Base-by-base conservation (phyloP, 1,139 yeast genomes). In the Kluyveromyces sp. region DNA sequence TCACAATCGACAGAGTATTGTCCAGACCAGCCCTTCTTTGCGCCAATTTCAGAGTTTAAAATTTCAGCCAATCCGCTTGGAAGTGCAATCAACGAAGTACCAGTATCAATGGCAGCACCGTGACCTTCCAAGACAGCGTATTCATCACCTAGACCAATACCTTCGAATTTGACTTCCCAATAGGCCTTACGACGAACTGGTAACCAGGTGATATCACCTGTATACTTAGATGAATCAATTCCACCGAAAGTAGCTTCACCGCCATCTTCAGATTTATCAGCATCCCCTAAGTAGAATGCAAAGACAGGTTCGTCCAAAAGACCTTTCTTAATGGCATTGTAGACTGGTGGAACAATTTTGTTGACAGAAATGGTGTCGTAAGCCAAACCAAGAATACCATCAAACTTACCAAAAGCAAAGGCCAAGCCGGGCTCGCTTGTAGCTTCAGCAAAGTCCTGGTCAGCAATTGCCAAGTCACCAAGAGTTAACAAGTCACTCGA, bases 111-210 rank as follows among this genome's bases (percentile, higher is more conserved):
- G 51, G 96, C 97, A 59, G 97, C 98, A 67, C 98, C 98, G 52
- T 92, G 83, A 60, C 74, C 73, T 59, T 76, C 78, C 62, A 92
- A 78, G 59, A 77, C 81, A 43, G 97, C 96, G 61, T 77, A 84
- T 70, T 92, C 96, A 54, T 83, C 84, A 59, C 98, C 98, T 53
- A 92, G 76, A 36, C 90, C 87, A 64, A 92, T 74, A 59, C 96
- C 90, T 59, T 88, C 88, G 56, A 92, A 83, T 54, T 84, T 78
- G 51, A 92, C 98, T 74, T 92, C 98, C 98, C 98, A 92, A 78
- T 92, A 92, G 35, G 97, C 98, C 81, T 90, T 87, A 77, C 98
- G 87, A 74, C 98, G 88, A 51, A 92, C 94, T 49, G 98, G 98
- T 69, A 92, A 78, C 86, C 95, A 89, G 46, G 92, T 84, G 59